Percentiles rank a stretch among this genome's conserved stretches.
Conservation (phyloP, 176 grass and related monocot genomes). For the Guadua angustifolia region DNA sequence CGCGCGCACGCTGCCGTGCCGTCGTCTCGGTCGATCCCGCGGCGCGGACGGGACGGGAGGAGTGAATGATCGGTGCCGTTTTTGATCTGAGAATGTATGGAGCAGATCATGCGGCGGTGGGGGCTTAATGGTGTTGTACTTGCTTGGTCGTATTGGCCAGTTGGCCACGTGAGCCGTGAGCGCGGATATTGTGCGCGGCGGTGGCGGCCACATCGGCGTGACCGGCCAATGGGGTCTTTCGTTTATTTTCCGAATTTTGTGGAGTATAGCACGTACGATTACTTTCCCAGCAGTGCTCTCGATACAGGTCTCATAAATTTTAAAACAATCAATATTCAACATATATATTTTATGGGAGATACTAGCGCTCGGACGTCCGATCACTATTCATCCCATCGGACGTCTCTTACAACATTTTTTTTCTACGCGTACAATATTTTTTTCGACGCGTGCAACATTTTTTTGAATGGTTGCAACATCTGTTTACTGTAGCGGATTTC, state of each 20-base stretch:
- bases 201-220: slow-evolving; percentile 7
- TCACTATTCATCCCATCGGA: too few species aligned
- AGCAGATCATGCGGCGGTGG: neutral
- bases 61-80: neutral
- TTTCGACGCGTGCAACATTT: too few species aligned
- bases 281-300: neutral
- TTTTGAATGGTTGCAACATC: too few species aligned
- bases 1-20: neutral
- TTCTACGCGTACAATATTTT: too few species aligned
- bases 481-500: too few species aligned
- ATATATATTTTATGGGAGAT: too few species aligned
- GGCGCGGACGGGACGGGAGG: neutral
- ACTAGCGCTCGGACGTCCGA: too few species aligned
- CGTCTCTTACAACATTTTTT: too few species aligned
- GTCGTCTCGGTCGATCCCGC: neutral
- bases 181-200: neutral
- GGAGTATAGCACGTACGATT: neutral
- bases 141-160: too few species aligned
- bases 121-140: too few species aligned
- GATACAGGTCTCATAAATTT: too few species aligned
- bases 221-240: slow-evolving; percentile 8
- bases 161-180: slow-evolving; percentile 3
- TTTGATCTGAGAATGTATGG: neutral
- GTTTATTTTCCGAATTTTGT: neutral
- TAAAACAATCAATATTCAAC: too few species aligned